Percentiles rank a stretch among this genome's conserved stretches.
Conservation (phyloP, 2,329 filamentous ascomycete genomes). For the Botrytis aclada region DNA sequence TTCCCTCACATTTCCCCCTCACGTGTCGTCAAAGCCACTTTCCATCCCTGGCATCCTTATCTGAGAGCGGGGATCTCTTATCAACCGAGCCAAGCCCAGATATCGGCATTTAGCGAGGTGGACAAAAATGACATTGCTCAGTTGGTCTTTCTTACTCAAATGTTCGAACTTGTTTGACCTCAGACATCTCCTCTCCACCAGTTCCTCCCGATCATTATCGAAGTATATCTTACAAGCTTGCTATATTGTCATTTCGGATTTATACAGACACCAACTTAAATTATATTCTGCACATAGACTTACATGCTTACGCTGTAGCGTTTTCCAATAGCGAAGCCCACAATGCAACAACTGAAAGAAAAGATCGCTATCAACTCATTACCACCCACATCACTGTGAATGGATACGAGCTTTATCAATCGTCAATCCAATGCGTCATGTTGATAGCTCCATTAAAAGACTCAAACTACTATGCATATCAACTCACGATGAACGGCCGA, state of each 20-base stretch:
- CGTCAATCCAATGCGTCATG: conserved; percentile 4
- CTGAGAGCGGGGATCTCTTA: not conserved
- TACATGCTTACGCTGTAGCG: not conserved
- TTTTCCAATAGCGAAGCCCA: conserved; percentile 2
- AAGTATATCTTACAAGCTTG: not conserved
- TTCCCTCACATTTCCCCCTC: not conserved
- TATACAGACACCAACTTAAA: not conserved
- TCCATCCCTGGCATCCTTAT: not conserved
- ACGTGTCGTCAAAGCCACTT: no score
- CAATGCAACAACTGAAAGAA: conserved; percentile 3
- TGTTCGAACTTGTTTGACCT: not conserved
- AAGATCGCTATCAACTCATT: not conserved
- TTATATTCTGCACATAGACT: not conserved
- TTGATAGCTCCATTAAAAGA: not conserved
- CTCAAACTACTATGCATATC: not conserved
- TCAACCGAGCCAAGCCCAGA: not conserved
- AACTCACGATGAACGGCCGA: not conserved
- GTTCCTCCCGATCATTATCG: not conserved
- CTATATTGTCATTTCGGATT: no score
- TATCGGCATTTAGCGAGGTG: not conserved
- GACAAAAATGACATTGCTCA: not conserved
- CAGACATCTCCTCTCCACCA: not conserved
- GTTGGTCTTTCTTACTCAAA: not conserved
- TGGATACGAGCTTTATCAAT: not conserved
- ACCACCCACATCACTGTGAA: conserved; percentile 3